Conservation (phyloP, 768 basidiomycete genomes). For the Arthromyces matolae region DNA sequence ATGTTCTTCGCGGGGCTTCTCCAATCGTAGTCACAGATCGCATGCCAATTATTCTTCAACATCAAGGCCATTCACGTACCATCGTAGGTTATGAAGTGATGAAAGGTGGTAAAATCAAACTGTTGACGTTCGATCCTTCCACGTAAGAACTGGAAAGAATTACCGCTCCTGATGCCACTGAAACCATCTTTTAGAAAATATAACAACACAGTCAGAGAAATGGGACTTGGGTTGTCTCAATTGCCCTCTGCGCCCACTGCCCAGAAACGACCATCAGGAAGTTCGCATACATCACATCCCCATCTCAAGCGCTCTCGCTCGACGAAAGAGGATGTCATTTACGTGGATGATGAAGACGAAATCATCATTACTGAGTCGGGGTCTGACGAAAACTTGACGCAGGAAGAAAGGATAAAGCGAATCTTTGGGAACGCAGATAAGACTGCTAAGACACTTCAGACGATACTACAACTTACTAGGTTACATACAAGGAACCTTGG, state of each 20-base stretch:
- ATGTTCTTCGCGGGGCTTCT: conserved; percentile 46
- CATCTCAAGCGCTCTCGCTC: conserved; percentile 25
- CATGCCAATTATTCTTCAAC: conserved; percentile 83
- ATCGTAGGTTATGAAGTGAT: conserved; percentile 80
- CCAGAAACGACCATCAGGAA: conserved; percentile 5
- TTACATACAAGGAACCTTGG: conserved; percentile 19
- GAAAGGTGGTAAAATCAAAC: conserved; percentile 51
- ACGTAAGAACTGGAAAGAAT: conserved; percentile 39
- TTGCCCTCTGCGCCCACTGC: conserved; percentile 4
- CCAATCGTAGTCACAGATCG: conserved; percentile 56
- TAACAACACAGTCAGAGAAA: conserved; percentile 1
- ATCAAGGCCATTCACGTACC: conserved; percentile 81
- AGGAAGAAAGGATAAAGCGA: not conserved
- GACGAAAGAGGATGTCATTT: conserved; percentile 9
- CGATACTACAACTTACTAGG: conserved; percentile 10
- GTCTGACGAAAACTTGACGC: not conserved
- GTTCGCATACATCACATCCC: conserved; percentile 4
- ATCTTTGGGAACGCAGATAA: not conserved
- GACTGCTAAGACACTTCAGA: conserved; percentile 9
- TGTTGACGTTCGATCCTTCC: conserved; percentile 79
- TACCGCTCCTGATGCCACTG: too few relatives aligned
- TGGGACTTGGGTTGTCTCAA: too few relatives aligned
- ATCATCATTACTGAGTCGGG: not conserved
- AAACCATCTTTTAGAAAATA: conserved; percentile 15
- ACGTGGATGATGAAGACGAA: conserved; percentile 24